A percentile compares a stretch with the other conserved stretches of the same genome.
Conservation (phyloP, 495 filamentous ascomycete genomes). For the Trichoderma orchidacearum region DNA sequence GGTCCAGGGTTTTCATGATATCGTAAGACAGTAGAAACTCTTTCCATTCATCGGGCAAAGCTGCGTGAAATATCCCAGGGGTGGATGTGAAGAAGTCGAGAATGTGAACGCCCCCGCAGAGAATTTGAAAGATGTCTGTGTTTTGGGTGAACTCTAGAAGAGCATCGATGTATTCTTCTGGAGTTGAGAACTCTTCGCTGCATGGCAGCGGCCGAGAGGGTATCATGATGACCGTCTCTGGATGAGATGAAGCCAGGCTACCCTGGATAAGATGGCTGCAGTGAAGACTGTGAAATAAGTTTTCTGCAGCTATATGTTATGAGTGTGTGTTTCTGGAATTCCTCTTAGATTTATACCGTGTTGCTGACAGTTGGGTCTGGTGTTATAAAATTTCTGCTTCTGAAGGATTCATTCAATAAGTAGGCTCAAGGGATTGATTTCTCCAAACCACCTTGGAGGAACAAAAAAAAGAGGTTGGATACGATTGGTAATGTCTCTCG, state of each 20-base stretch:
- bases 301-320: background rate
- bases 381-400: too few species aligned
- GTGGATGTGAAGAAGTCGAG: constrained; percentile 89
- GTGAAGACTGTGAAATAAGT: background rate
- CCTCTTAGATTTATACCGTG: too few species aligned
- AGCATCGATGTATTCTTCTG: constrained; percentile 63
- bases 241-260: background rate
- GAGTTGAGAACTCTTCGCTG: constrained; percentile 25
- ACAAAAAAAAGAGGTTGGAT: too few species aligned
- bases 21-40: constrained; percentile 56
- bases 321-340: too few species aligned
- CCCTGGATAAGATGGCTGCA: background rate
- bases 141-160: constrained; percentile 64
- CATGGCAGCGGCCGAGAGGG: constrained; percentile 28
- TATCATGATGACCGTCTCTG: constrained; percentile 10
- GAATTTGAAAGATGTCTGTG: constrained; percentile 64
- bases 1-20: constrained; percentile 59
- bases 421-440: too few species aligned
- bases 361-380: too few species aligned
- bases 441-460: too few species aligned
- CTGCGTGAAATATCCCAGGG: constrained; percentile 55
- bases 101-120: constrained; percentile 90
- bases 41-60: constrained; percentile 70
- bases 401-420: too few species aligned
- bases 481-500: too few species aligned